Conservation (phyloP, 768 basidiomycete genomes). For the Leccinum arenicola region DNA sequence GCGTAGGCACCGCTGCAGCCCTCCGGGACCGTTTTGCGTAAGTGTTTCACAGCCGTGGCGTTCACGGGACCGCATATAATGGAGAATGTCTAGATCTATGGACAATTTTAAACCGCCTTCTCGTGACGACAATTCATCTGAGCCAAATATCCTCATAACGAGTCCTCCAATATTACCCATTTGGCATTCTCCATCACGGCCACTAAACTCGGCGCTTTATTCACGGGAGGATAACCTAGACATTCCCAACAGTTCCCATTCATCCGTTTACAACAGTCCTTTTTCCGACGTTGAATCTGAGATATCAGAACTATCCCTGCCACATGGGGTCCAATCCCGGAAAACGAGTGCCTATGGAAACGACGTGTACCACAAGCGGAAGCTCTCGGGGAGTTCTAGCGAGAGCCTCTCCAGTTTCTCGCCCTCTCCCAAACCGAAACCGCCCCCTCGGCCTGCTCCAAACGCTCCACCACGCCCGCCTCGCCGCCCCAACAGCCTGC, state of each 20-base stretch:
- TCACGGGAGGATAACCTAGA: conserved; percentile 22
- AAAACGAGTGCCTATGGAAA: conserved; percentile 1
- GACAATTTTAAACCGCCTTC: conserved; percentile 18
- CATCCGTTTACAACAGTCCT: conserved; percentile 23
- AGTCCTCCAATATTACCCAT: conserved; percentile 19
- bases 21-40: conserved; percentile 35
- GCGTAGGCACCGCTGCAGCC: conserved; percentile 34
- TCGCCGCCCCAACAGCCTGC: conserved; percentile 10
- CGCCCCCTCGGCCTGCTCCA: conserved; percentile 20
- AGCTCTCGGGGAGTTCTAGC: conserved; percentile 23
- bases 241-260: conserved; percentile 15
- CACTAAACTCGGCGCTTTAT: conserved; percentile 17
- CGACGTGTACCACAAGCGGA: conserved; percentile 6
- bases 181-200: conserved; percentile 21
- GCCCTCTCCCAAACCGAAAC: conserved; percentile 17
- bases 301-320: conserved; percentile 21
- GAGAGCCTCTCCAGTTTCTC: conserved; percentile 14
- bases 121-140: conserved; percentile 18
- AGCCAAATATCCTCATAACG: conserved; percentile 24
- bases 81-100: conserved; percentile 13
- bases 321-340: conserved; percentile 6
- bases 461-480: conserved; percentile 22
- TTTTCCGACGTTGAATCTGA: conserved; percentile 32
- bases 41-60: background rate
- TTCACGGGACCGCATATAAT: background rate